Base-by-base conservation (phyloP, 371 early-diverging fungal species). In the Haplosporangium sp. region DNA sequence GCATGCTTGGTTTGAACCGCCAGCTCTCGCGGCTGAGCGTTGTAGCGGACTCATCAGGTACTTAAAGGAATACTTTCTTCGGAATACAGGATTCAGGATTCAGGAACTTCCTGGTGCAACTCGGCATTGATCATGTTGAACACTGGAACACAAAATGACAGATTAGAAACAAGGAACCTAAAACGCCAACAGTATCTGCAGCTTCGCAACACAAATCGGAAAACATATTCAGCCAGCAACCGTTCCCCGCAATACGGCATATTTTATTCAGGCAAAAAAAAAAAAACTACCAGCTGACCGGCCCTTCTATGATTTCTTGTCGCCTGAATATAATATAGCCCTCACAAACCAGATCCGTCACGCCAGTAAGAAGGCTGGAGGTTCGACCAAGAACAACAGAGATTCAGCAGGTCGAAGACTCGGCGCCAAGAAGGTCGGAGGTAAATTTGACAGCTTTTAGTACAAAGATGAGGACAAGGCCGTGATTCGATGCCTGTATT, bases 371-470 rank as follows among this genome's bases (percentile, higher is more conserved):
- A 95, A 94, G 81, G 84, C 96, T 16, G 96, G 96, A 60, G 98
- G 98, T 73, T 93, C 95, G 16, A 91, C 96, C 52, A 91, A 90
- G 74, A 98, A 98, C 87, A 94, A 94, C 43, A 90, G 98, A 70
- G 95, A 96, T 75, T 96, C 98, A 14, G 91, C 95, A 53, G 97
- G 98, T 86, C 93, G 96, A 82, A 90, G 94, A 74, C 89, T 97
- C 43, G 98, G 99, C 18, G 90, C 97, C 66, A 98, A 98, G 85
- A 91, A 92, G 72, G 92, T 92, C 77, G 91, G 93, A 82, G 94
- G 94, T 77, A 85, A 83, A 12, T 8, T 7, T 38, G 20, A 59
- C 29, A 23, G 16, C n/a, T n/a, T 9, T 46, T 10, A 14, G 16
- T 46, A 8, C 10, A 5, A 46, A 46, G 29, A 29, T 29, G 29